phyloP scores from a whole-genome alignment of 2,329 filamentous ascomycete species.

The Capronia epimyces region DNA sequence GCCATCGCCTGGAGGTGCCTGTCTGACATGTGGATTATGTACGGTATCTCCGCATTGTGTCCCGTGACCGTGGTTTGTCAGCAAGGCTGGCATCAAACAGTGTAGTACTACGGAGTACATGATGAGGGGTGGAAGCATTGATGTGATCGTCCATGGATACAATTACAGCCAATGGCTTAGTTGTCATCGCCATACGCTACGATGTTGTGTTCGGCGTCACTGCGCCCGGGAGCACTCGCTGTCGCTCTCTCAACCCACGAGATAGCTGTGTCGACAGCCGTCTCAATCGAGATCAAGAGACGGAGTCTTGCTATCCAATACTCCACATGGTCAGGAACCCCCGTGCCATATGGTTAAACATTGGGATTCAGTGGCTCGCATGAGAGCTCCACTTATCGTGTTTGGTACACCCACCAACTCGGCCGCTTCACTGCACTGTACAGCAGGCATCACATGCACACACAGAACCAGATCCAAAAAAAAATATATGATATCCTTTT shows the following conservation, averaged over 20 bases:
- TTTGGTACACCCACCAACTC: neutral
- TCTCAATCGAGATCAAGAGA: no score
- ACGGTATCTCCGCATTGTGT: neutral
- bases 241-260: no score
- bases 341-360: no score
- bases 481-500: neutral
- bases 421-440: neutral
- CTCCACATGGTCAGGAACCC: no score
- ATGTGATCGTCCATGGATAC: neutral
- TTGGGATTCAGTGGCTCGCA: no score
- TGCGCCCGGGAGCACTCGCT: no score
- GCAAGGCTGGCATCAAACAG: conserved; percentile 7
- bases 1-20: no score
- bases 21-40: conserved; percentile 5
- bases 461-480: neutral
- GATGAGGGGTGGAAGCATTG: neutral
- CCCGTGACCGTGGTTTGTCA: conserved; percentile 2
- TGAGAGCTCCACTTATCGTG: neutral
- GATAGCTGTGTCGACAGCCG: no score
- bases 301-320: no score
- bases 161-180: neutral
- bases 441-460: neutral
- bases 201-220: no score
- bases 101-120: neutral
- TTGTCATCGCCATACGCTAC: no score